Evolutionary conservation across 768 basidiomycete genomes (phyloP), one percentile per base, ranked within the genome.

Genomic region (Ramaria sp.): DNA sequence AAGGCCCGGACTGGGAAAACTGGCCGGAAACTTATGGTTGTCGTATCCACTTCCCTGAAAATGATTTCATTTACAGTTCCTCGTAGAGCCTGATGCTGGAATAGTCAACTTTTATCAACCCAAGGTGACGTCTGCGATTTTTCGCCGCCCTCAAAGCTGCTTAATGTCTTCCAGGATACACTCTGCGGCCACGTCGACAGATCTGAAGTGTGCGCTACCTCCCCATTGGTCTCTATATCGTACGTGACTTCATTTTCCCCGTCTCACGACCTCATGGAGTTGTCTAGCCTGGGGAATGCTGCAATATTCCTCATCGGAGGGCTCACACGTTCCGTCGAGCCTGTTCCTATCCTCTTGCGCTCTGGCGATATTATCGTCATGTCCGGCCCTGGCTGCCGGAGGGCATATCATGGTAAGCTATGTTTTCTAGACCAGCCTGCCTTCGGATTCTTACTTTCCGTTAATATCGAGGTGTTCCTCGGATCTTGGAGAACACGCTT

Each of bases 141-240:
- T 49, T 7, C 11, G 24, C 24, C 24, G 11, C 7, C 30, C 20
- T n/a, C 20, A 13, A n/a, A 9, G 20, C 30, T 20, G 3, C n/a
- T 51, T 24, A 17, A 12, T 15, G 46, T 20, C 45, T 53, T 19
- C 49, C 59, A 84, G 79, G 93, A 98, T 61, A 90, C 92, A 0
- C 79, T 99, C 19, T 97, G 97, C 87, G 95, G 82, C 0, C 95
- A 99, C 68, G 91, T 96, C n/a, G 95, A 99, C 69, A 87, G 90
- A 19, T 92, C 94, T 20, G 95, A 99, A 71, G 78, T 95, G 9
- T 95, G 93, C 63, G 83, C 91, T 1, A 90, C 90, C 4, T 85
- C 91, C 0, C 95, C 95, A 0, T 78, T 99, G 0, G 90, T 97
- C 5, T 96, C 92, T 0, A 83, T 99, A 51, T 96, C 93, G 93